Percentiles rank a stretch among this genome's conserved stretches.
phyloP scores from a whole-genome alignment of 371 early-diverging fungal species.

The Umbelopsis sp. region DNA sequence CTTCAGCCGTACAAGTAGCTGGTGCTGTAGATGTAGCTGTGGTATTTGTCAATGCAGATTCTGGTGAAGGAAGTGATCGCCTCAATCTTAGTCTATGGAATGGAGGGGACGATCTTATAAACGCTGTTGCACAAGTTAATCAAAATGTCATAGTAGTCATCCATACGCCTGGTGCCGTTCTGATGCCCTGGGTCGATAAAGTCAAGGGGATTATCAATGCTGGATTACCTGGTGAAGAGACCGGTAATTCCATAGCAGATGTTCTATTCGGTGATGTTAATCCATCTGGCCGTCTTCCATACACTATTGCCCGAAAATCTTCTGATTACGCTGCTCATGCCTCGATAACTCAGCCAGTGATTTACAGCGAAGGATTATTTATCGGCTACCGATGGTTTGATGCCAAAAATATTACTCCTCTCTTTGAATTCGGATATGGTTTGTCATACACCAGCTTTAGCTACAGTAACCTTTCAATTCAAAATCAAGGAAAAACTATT shows the following conservation, averaged over 20 bases:
- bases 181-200: conserved; percentile 44
- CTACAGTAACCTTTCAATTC: conserved; percentile 39
- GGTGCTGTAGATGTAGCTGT: conserved; percentile 37
- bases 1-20: conserved; percentile 26
- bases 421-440: conserved; percentile 66
- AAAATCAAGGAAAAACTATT: conserved; percentile 1
- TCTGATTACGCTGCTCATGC: conserved; percentile 49
- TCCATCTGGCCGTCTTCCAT: conserved; percentile 66
- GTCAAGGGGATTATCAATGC: conserved; percentile 4
- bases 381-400: conserved; percentile 65
- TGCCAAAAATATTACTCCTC: conserved; percentile 46
- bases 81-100: conserved; percentile 46
- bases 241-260: conserved; percentile 66
- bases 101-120: conserved; percentile 40
- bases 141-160: conserved; percentile 49
- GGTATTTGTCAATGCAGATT: conserved; percentile 50
- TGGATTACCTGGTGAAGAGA: conserved; percentile 59
- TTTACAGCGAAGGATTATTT: conserved; percentile 56
- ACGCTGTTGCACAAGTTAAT: conserved; percentile 33
- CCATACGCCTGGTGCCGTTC: conserved; percentile 48
- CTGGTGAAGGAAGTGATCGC: conserved; percentile 54
- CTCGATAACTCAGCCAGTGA: conserved; percentile 23
- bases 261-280: conserved; percentile 66
- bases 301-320: conserved; percentile 49
- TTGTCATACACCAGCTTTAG: conserved; percentile 65